phyloP scores from a whole-genome alignment of 345 rosid genomes.

The Reutealis trisperma region DNA sequence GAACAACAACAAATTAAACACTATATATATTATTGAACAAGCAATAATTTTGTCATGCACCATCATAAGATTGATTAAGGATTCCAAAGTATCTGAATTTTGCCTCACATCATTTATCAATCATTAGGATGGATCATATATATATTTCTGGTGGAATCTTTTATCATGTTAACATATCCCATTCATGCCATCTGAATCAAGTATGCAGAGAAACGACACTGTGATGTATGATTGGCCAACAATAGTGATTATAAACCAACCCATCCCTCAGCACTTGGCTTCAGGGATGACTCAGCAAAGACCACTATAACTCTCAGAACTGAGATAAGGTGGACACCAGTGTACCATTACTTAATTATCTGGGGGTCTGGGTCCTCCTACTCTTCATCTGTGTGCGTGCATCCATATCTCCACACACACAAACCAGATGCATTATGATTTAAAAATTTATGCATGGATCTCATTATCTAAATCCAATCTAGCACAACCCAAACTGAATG shows the following conservation, averaged over 20 bases:
- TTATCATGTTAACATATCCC: too few relatives aligned
- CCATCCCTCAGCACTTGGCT: not conserved
- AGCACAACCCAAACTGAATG: constrained; percentile 1
- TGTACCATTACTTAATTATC: not conserved
- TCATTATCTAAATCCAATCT: not conserved
- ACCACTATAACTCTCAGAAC: not conserved
- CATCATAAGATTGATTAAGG: not conserved
- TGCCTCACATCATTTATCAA: too few relatives aligned
- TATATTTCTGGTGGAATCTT: too few relatives aligned
- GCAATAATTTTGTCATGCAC: not conserved
- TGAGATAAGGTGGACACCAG: not conserved
- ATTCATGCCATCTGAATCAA: too few relatives aligned
- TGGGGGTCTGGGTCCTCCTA: not conserved
- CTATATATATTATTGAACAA: too few relatives aligned
- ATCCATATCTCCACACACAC: too few relatives aligned
- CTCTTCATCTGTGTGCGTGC: not conserved
- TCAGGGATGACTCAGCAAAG: not conserved
- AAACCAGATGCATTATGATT: not conserved
- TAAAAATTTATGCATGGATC: not conserved
- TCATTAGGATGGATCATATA: too few relatives aligned
- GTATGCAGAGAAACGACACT: not conserved
- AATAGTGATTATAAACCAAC: not conserved
- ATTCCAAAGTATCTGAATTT: not conserved
- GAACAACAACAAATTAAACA: not conserved
- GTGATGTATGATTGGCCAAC: not conserved